Evolutionary conservation across 179 eudicot genomes (phyloP).

Genomic region (Silene noctiflora): DNA sequence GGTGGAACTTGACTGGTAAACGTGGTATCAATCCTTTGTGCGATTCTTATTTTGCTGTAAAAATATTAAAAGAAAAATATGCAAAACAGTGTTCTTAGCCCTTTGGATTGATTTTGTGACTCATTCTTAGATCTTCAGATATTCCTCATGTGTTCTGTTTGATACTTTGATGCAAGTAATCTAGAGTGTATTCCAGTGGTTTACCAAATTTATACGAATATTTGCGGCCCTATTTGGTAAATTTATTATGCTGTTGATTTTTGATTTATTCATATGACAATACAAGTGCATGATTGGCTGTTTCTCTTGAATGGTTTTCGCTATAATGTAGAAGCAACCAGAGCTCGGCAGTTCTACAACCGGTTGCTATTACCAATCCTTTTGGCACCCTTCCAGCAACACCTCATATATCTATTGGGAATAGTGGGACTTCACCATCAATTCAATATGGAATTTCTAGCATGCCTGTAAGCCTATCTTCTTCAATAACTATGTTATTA

Average conservation of each 20-base stretch:
- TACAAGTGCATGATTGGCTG: neutral
- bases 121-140: too few relatives aligned
- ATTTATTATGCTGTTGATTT: neutral
- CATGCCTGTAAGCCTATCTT: slow-evolving; percentile 61
- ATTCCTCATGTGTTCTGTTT: too few relatives aligned
- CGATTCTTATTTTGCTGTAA: neutral
- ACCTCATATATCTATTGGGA: slow-evolving; percentile 93
- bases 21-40: too few relatives aligned
- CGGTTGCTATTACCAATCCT: slow-evolving; percentile 67
- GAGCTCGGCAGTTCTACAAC: slow-evolving; percentile 50
- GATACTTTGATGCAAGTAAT: neutral
- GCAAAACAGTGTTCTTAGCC: neutral
- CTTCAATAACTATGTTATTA: neutral
- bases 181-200: neutral
- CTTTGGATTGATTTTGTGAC: too few relatives aligned
- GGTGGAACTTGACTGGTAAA: neutral
- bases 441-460: slow-evolving; percentile 93
- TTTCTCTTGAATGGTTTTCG: neutral
- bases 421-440: slow-evolving; percentile 68
- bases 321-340: slow-evolving; percentile 48
- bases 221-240: neutral
- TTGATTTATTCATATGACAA: neutral
- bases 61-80: neutral
- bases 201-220: neutral
- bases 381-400: slow-evolving; percentile 90